A percentile compares a stretch with the other conserved stretches of the same genome.
Conservation (phyloP, 2,329 filamentous ascomycete species). For the Penicillium sp. region DNA sequence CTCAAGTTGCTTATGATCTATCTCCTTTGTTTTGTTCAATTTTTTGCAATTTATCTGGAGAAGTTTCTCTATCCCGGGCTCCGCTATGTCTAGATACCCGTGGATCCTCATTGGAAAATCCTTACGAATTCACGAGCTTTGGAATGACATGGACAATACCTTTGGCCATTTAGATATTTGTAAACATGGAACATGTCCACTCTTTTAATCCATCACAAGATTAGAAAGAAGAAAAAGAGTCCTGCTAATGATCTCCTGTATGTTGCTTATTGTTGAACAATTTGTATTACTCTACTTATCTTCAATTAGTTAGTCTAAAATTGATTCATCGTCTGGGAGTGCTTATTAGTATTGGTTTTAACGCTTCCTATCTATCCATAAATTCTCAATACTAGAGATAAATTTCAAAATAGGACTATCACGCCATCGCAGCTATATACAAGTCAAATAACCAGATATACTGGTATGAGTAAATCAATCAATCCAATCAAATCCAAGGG, state of each 20-base stretch:
- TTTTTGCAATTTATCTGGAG: background rate
- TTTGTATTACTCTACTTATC: background rate
- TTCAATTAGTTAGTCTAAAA: background rate
- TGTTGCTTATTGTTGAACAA: background rate
- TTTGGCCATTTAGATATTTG: background rate
- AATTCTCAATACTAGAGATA: background rate
- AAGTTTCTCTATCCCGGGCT: background rate
- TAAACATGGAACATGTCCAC: background rate
- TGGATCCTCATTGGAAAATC: background rate
- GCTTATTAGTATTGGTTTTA: background rate
- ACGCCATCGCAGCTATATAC: background rate
- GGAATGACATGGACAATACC: background rate
- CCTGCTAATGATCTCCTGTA: background rate
- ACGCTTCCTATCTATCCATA: background rate
- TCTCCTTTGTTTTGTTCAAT: background rate
- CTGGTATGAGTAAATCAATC: background rate
- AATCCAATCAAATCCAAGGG: background rate
- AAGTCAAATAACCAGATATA: background rate
- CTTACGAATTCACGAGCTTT: slow-evolving; percentile 6
- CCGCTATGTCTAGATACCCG: slow-evolving; percentile 10
- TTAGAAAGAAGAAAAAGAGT: background rate
- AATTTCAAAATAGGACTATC: background rate
- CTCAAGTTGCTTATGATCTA: background rate
- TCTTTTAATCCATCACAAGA: background rate
- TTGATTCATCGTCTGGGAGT: background rate